Evolutionary conservation across 2,329 filamentous ascomycete genomes (phyloP).

Genomic region (Aspergillus sp.): DNA sequence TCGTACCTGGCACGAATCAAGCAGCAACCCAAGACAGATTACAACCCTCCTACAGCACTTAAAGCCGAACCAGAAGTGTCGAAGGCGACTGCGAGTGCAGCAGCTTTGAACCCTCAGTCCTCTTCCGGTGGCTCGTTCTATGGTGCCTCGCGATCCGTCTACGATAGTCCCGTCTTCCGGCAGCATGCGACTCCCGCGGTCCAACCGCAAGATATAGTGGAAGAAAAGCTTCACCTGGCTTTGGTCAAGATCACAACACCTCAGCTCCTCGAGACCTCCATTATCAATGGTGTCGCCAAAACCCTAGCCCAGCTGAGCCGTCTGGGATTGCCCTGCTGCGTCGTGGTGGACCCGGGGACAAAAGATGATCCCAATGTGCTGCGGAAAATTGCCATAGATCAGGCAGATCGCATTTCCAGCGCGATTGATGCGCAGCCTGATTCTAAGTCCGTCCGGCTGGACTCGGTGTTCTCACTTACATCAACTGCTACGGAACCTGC

Average conservation of each 20-base stretch:
- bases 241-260: conserved; percentile 76
- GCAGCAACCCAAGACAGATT: conserved; percentile 27
- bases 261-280: conserved; percentile 61
- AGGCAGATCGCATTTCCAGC: conserved; percentile 66
- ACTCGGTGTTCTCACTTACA: conserved; percentile 46
- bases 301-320: conserved; percentile 77
- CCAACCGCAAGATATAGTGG: conserved; percentile 28
- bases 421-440: conserved; percentile 65
- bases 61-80: conserved; percentile 22
- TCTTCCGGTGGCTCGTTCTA: conserved; percentile 56
- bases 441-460: conserved; percentile 62
- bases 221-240: conserved; percentile 64
- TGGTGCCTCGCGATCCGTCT: conserved; percentile 50
- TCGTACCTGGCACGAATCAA: conserved; percentile 85
- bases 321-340: conserved; percentile 72
- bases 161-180: conserved; percentile 54
- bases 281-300: conserved; percentile 67
- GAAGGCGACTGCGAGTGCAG: conserved; percentile 7
- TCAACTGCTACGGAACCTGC: conserved; percentile 25
- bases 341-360: conserved; percentile 67
- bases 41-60: conserved; percentile 10
- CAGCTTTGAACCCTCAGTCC: conserved; percentile 40
- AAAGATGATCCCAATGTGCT: conserved; percentile 32
- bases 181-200: conserved; percentile 44
- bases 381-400: conserved; percentile 48